Evolutionary conservation across 140 eudicot genomes (phyloP).

Genomic region (Ambrosia hybrid): DNA sequence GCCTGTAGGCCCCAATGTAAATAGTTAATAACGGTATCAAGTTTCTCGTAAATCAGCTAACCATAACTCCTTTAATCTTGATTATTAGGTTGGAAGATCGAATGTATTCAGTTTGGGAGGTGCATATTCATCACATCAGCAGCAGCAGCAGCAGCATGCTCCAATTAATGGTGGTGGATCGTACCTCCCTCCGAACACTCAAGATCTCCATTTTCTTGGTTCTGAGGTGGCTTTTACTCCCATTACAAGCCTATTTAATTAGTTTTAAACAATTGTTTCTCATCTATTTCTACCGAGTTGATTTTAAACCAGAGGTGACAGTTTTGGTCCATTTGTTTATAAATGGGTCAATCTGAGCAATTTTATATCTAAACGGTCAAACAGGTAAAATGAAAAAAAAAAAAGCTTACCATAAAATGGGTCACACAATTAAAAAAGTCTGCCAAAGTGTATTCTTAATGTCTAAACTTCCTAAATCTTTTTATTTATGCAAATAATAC

Average conservation of each 20-base stretch:
- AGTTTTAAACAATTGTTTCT: background rate
- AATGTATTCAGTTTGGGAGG: constrained; percentile 70
- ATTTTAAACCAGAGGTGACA: constrained; percentile 9
- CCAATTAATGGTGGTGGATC: constrained; percentile 59
- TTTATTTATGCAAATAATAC: background rate
- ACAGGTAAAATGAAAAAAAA: constrained; percentile 17
- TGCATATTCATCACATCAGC: constrained; percentile 73
- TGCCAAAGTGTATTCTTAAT: constrained; percentile 1
- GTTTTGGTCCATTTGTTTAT: background rate
- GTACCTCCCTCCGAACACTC: constrained; percentile 59
- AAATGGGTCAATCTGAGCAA: background rate
- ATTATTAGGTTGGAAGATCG: constrained; percentile 75
- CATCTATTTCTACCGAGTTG: background rate
- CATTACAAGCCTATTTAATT: constrained; percentile 3
- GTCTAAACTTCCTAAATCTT: constrained; percentile 1
- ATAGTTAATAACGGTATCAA: background rate
- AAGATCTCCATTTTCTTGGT: constrained; percentile 74
- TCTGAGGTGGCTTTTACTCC: constrained; percentile 53
- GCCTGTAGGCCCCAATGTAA: constrained; percentile 51
- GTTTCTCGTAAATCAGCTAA: constrained; percentile 16
- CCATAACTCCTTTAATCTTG: constrained; percentile 8
- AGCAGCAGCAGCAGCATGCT: constrained; percentile 56
- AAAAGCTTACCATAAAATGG: too few relatives aligned
- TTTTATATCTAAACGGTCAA: background rate
- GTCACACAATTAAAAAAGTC: constrained; percentile 6